These are phyloP conservation scores for Tillandsia leiboldiana DNA, from an alignment of 176 grass and related monocot genomes.

Conservation along the genomic window DNA sequence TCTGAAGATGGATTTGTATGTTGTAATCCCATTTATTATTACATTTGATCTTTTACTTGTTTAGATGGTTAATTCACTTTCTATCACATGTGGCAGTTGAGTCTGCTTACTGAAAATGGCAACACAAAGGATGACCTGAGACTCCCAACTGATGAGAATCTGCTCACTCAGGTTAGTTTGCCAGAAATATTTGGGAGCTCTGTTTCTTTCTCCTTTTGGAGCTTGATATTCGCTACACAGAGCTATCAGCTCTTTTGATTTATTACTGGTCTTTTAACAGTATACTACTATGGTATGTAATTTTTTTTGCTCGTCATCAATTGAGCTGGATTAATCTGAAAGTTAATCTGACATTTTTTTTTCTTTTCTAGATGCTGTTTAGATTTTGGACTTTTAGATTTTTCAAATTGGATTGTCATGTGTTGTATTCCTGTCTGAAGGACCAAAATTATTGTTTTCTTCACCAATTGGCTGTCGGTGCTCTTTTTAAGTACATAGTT, in stretches of 20 bases:
- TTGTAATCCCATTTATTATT: neutral
- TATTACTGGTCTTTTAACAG: neutral
- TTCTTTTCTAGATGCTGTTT: neutral
- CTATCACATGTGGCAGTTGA: conserved; percentile 27
- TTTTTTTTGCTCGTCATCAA: neutral
- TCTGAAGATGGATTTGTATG: conserved; percentile 64
- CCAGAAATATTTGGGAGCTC: neutral
- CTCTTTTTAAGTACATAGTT: neutral
- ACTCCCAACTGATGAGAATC: conserved; percentile 36
- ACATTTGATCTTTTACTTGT: neutral
- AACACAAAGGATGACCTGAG: conserved; percentile 41
- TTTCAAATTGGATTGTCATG: neutral
- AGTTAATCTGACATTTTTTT: neutral
- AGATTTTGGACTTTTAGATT: neutral
- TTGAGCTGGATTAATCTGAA: neutral
- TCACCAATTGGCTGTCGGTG: neutral
- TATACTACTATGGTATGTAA: neutral
- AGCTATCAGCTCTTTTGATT: too few species aligned
- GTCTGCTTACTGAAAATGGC: conserved; percentile 40
- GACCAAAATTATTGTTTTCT: neutral
- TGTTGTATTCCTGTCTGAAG: neutral
- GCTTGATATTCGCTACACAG: neutral
- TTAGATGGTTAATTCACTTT: neutral
- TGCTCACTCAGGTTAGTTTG: conserved; percentile 27
- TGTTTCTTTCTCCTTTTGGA: neutral